Evolutionary conservation across 768 basidiomycete genomes (phyloP).

Genomic region (Holtermanniella nyarrowii): DNA sequence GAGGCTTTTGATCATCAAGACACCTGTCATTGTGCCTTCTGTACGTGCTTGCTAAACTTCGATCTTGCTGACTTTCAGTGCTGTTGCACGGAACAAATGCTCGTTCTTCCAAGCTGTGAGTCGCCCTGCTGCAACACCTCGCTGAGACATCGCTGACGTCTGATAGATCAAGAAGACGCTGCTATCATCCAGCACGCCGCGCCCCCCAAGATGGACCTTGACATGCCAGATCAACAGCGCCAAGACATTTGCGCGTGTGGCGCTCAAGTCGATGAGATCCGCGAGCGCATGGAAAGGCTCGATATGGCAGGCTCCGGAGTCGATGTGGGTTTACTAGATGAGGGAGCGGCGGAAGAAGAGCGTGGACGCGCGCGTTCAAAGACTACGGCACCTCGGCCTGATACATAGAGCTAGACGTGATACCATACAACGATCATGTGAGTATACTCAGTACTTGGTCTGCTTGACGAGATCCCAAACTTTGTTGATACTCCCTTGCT

Average conservation of each 20-base stretch:
- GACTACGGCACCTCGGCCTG: neutral
- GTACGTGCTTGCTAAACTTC: slow-evolving; percentile 12
- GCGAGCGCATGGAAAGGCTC: neutral
- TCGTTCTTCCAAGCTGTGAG: neutral
- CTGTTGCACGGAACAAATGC: neutral
- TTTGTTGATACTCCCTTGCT: slow-evolving; percentile 1
- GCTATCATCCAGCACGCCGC: neutral
- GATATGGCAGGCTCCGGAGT: neutral
- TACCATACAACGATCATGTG: neutral
- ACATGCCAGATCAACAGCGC: neutral
- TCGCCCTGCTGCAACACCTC: neutral
- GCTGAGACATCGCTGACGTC: neutral
- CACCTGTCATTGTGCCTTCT: slow-evolving; percentile 28
- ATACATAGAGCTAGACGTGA: neutral
- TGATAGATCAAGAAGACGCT: neutral
- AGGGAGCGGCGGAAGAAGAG: neutral
- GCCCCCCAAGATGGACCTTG: neutral
- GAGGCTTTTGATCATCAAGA: slow-evolving; percentile 28
- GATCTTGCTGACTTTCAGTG: neutral
- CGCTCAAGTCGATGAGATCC: neutral
- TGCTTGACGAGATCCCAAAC: slow-evolving; percentile 15
- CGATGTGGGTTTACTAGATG: neutral
- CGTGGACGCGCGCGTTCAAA: neutral
- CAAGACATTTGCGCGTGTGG: neutral
- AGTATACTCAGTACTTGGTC: slow-evolving; percentile 11